phyloP scores from a whole-genome alignment of 228 moss, liverwort and hornwort genomes.

The Sphagnum fallax region DNA sequence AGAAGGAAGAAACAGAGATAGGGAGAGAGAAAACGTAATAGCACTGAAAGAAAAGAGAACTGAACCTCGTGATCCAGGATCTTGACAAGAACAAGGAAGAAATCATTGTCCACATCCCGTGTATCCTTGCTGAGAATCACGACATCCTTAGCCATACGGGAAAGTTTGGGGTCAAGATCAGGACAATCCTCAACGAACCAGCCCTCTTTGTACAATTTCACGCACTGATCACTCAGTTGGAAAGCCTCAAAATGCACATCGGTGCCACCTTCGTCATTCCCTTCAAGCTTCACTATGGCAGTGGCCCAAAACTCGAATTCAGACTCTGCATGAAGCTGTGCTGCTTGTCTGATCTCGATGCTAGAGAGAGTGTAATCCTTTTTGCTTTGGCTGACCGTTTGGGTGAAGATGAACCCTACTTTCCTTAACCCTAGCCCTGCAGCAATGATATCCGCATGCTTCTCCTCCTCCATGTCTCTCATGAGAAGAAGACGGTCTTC shows the following conservation, averaged over 20 bases:
- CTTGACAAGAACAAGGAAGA: conserved; percentile 90
- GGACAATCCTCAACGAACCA: conserved; percentile 80
- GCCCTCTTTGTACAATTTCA: conserved; percentile 83
- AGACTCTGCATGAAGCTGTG: conserved; percentile 85
- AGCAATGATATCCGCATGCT: conserved; percentile 78
- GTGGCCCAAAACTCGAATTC: conserved; percentile 82
- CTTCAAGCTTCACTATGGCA: conserved; percentile 87
- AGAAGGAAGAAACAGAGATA: too few relatives aligned
- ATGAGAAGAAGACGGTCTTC: conserved; percentile 79
- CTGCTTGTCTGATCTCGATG: conserved; percentile 82
- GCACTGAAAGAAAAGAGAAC: neutral
- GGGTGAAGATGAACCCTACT: conserved; percentile 94
- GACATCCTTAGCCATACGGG: conserved; percentile 89
- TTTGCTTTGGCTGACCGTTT: conserved; percentile 81
- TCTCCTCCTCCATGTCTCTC: conserved; percentile 88
- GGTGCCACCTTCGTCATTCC: conserved; percentile 80
- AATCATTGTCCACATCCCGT: conserved; percentile 82
- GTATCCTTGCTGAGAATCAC: conserved; percentile 89
- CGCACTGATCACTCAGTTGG: conserved; percentile 97
- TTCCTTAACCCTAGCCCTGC: conserved; percentile 82
- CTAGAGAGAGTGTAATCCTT: conserved; percentile 79
- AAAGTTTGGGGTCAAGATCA: conserved; percentile 80
- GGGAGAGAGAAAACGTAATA: neutral
- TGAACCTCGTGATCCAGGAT: conserved; percentile 92
- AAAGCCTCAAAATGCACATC: conserved; percentile 99